A percentile compares a stretch with the other conserved stretches of the same genome.
Conservation (phyloP, 208 protist species). For the Crithidia expoeki region DNA sequence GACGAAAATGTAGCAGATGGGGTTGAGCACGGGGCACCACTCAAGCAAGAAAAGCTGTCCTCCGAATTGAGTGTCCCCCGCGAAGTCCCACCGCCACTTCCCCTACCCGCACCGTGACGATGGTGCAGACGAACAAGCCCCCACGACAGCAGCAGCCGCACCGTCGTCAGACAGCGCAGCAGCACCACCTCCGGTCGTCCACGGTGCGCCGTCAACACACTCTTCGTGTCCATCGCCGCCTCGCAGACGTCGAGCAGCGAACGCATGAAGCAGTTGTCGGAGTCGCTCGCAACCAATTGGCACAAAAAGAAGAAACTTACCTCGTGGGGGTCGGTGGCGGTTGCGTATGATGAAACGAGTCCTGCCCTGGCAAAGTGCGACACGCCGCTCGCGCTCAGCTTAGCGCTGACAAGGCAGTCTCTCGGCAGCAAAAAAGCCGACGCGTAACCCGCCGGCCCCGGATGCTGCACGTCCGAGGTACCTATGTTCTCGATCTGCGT, state of each 20-base stretch:
- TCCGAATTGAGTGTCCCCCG: background rate
- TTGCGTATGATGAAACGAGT: background rate
- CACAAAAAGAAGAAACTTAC: constrained; percentile 50
- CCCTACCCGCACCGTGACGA: background rate
- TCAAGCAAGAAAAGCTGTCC: constrained; percentile 7
- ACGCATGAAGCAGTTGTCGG: constrained; percentile 21
- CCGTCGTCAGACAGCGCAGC: constrained; percentile 38
- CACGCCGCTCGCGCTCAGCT: background rate
- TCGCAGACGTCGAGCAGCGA: constrained; percentile 28
- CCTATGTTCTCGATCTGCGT: background rate
- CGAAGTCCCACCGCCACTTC: background rate
- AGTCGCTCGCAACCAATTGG: constrained; percentile 28
- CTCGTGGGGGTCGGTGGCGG: constrained; percentile 17
- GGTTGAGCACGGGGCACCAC: background rate
- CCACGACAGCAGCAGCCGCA: constrained; percentile 45
- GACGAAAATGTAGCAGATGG: background rate
- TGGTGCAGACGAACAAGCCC: constrained; percentile 11
- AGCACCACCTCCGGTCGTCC: constrained; percentile 41
- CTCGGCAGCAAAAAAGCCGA: background rate
- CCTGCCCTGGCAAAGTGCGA: background rate
- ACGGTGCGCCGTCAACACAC: constrained; percentile 36
- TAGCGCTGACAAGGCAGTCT: background rate
- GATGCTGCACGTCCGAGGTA: background rate
- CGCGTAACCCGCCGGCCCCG: background rate
- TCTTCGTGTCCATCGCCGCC: constrained; percentile 23